Conservation (phyloP, 345 rosid genomes). For the Eucalyptus tenuipes region DNA sequence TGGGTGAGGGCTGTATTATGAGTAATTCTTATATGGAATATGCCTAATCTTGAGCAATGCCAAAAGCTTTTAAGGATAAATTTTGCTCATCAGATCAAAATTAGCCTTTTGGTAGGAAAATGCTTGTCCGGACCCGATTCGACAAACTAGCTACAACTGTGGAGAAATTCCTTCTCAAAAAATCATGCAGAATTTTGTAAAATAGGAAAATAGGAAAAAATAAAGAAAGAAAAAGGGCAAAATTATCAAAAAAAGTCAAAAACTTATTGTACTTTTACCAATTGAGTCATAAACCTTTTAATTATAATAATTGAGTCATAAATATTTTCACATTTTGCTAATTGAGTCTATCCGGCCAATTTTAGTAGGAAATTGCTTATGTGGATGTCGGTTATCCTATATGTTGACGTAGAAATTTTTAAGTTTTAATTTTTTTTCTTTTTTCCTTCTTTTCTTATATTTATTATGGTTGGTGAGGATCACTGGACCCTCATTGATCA, state of each 20-base stretch:
- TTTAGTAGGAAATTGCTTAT: accelerated
- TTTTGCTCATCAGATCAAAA: neutral
- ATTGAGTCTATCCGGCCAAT: accelerated
- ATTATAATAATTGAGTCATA: accelerated
- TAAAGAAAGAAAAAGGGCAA: too few relatives aligned
- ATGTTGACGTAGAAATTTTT: too few relatives aligned
- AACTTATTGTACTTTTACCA: too few relatives aligned
- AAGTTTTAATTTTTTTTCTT: too few relatives aligned
- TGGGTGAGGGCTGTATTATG: too few relatives aligned
- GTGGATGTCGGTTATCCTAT: accelerated
- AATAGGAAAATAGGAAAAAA: too few relatives aligned
- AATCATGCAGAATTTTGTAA: too few relatives aligned
- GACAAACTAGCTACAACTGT: too few relatives aligned
- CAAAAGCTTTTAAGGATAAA: neutral
- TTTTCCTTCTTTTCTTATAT: neutral
- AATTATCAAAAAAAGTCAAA: too few relatives aligned
- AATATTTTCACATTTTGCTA: too few relatives aligned
- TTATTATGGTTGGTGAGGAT: neutral
- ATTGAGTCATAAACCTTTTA: accelerated
- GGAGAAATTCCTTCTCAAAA: neutral
- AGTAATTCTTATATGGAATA: neutral
- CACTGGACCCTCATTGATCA: accelerated
- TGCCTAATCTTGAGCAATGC: neutral
- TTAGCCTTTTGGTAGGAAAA: neutral
- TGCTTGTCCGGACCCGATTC: neutral